Evolutionary conservation across 305 asterid genomes (phyloP).

Genomic region (Ajuga reptans): DNA sequence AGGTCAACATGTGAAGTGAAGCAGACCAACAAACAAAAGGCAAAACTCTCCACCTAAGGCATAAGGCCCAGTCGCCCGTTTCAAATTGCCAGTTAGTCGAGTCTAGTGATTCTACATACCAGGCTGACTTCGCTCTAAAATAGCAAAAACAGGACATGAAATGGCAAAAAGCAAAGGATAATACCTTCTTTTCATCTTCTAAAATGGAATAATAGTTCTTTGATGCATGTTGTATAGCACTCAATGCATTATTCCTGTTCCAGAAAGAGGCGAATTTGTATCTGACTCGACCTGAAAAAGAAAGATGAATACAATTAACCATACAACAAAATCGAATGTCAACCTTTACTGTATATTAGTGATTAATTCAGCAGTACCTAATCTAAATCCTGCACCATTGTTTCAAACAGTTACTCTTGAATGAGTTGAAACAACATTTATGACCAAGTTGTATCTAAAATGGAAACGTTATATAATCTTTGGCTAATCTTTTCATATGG

Average conservation of each 20-base stretch:
- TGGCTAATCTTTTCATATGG: neutral
- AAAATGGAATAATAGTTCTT: slow-evolving; percentile 51
- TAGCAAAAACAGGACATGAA: slow-evolving; percentile 7
- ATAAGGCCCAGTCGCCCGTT: neutral
- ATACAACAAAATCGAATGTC: slow-evolving; percentile 7
- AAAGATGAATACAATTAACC: slow-evolving; percentile 12
- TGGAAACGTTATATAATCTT: neutral
- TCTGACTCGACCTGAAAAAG: slow-evolving; percentile 78
- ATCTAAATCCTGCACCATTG: neutral
- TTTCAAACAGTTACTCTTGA: neutral
- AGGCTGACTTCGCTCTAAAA: neutral
- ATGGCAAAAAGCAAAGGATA: slow-evolving; percentile 17
- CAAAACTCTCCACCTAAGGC: neutral
- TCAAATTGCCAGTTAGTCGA: neutral
- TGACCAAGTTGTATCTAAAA: neutral
- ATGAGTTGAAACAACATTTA: neutral
- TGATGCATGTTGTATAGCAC: slow-evolving; percentile 56
- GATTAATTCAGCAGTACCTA: slow-evolving; percentile 1
- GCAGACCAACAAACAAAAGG: neutral
- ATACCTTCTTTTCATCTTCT: slow-evolving; percentile 86
- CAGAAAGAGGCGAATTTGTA: slow-evolving; percentile 97
- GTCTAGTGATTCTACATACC: neutral
- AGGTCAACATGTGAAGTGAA: neutral
- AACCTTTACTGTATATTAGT: neutral
- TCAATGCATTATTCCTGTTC: slow-evolving; percentile 82